Evolutionary conservation across 768 basidiomycete species (phyloP).

Genomic region (Mycena vulgaris): DNA sequence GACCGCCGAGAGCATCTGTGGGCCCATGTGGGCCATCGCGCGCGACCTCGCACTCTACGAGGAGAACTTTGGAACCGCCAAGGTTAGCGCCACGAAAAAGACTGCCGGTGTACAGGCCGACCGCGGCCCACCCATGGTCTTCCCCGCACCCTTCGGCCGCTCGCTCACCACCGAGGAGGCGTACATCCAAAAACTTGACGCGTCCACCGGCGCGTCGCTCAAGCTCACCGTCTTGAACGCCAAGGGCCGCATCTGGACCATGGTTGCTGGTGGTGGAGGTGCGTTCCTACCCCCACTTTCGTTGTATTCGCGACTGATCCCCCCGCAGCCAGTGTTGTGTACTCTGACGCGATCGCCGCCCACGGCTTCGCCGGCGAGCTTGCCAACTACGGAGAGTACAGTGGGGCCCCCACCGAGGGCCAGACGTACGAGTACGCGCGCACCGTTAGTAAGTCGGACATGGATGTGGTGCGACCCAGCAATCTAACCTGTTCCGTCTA

Average conservation of each 20-base stretch:
- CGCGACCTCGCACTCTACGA: constrained; percentile 89
- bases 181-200: constrained; percentile 98
- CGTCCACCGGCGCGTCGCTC: constrained; percentile 96
- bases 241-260: constrained; percentile 98
- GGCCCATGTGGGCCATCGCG: constrained; percentile 98
- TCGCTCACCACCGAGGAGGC: constrained; percentile 99
- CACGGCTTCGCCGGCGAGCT: constrained; percentile 97
- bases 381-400: constrained; percentile 99
- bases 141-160: constrained; percentile 96
- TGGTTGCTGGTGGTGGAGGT: constrained; percentile 97
- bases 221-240: constrained; percentile 97
- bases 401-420: constrained; percentile 96
- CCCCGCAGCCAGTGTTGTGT: constrained; percentile 65
- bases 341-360: constrained; percentile 88
- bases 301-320: constrained; percentile 42
- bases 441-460: constrained; percentile 82
- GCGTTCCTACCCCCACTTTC: constrained; percentile 70
- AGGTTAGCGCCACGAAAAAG: constrained; percentile 57
- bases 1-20: constrained; percentile 98
- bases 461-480: neutral
- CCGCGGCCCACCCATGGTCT: constrained; percentile 98
- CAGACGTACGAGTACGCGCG: constrained; percentile 99
- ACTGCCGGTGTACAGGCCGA: constrained; percentile 81
- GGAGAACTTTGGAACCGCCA: constrained; percentile 53
- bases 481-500: constrained; percentile 46